phyloP scores from a whole-genome alignment of 2,329 filamentous ascomycete species.

The Ophiostoma ips region DNA sequence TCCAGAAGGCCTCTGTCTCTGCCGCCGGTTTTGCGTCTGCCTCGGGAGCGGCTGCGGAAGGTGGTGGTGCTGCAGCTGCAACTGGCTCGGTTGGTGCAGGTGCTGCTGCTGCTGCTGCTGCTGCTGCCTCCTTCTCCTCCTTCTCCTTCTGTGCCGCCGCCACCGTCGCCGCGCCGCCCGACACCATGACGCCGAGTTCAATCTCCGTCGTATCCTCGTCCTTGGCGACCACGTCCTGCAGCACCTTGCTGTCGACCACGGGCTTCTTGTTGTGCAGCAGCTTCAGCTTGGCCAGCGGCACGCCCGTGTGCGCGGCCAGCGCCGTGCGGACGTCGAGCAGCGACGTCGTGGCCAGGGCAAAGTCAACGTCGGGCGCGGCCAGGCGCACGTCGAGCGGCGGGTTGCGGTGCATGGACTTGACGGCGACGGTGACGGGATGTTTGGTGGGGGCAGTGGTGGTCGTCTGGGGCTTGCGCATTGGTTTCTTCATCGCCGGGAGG shows the following conservation, averaged over 20 bases:
- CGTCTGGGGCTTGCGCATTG: slow-evolving; percentile 34
- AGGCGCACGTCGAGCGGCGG: slow-evolving; percentile 53
- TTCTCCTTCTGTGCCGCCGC: slow-evolving; percentile 14
- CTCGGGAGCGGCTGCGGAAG: background rate
- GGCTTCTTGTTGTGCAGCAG: slow-evolving; percentile 82
- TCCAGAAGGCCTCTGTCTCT: slow-evolving; percentile 67
- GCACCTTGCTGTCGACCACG: slow-evolving; percentile 58
- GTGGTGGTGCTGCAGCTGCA: slow-evolving; percentile 26
- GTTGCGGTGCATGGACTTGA: slow-evolving; percentile 63
- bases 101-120: slow-evolving; percentile 29
- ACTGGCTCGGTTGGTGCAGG: background rate
- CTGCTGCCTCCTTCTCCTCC: slow-evolving; percentile 15
- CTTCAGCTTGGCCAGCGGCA: slow-evolving; percentile 68
- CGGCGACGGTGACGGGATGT: slow-evolving; percentile 45
- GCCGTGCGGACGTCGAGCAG: slow-evolving; percentile 64
- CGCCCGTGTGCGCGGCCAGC: slow-evolving; percentile 48
- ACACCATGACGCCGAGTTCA: slow-evolving; percentile 79
- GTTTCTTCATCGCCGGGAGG: slow-evolving; percentile 51
- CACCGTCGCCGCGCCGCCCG: slow-evolving; percentile 50
- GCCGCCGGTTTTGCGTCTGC: background rate
- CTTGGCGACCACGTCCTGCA: slow-evolving; percentile 48
- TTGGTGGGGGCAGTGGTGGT: slow-evolving; percentile 30
- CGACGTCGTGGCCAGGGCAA: slow-evolving; percentile 52
- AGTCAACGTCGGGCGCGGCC: slow-evolving; percentile 9
- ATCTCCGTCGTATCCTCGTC: slow-evolving; percentile 20